phyloP scores from a whole-genome alignment of 2,329 filamentous ascomycete genomes.

The Paraphaeosphaeria minitans region DNA sequence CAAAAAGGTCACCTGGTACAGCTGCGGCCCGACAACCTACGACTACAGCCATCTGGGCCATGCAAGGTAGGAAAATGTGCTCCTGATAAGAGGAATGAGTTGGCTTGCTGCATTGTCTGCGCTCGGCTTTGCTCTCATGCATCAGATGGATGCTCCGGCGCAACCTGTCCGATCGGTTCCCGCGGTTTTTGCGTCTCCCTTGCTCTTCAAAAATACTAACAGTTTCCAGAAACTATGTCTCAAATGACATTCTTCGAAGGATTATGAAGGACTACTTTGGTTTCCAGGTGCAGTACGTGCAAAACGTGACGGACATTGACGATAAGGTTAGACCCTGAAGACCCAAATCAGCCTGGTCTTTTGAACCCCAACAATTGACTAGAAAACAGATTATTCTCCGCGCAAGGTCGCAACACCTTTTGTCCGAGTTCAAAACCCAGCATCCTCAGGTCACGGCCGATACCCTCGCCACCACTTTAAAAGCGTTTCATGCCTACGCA shows the following conservation, averaged over 20 bases:
- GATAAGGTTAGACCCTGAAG: background rate
- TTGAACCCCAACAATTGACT: no score
- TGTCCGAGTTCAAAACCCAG: conserved; percentile 67
- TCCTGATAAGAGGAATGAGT: no score
- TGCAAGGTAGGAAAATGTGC: conserved; percentile 65
- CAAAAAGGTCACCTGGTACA: conserved; percentile 76
- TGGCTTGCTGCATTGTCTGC: no score
- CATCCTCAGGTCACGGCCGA: conserved; percentile 51
- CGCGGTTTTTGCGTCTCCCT: background rate
- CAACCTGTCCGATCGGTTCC: no score
- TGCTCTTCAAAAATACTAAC: background rate
- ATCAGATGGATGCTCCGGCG: no score
- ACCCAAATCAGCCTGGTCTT: background rate
- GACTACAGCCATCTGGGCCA: conserved; percentile 83
- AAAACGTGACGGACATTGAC: conserved; percentile 77
- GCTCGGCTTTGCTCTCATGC: no score
- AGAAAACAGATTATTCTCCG: conserved; percentile 59
- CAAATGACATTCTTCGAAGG: conserved; percentile 78
- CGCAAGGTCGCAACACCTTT: conserved; percentile 77
- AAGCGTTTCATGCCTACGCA: conserved; percentile 62
- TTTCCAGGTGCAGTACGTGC: conserved; percentile 83
- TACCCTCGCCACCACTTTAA: conserved; percentile 55
- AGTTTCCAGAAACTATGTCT: background rate
- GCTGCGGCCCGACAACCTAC: conserved; percentile 86
- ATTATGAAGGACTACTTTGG: conserved; percentile 77